Conservation (phyloP, 2,329 filamentous ascomycete species). For the Scedosporium dehoogii region DNA sequence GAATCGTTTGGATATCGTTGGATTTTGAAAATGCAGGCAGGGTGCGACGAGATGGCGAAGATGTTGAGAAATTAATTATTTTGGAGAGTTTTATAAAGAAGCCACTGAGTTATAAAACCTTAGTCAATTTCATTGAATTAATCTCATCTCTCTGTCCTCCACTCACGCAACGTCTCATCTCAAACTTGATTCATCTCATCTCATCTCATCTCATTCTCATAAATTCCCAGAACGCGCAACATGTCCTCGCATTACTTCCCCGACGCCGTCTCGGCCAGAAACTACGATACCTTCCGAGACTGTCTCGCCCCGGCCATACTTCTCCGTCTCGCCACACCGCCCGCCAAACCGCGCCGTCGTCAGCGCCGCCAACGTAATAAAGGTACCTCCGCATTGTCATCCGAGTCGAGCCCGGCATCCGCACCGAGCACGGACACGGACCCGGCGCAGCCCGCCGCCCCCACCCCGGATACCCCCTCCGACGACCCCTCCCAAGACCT, state of each 20-base stretch:
- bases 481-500: slow-evolving; percentile 46
- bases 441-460: slow-evolving; percentile 5
- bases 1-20: neutral
- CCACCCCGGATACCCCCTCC: slow-evolving; percentile 12
- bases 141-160: no score
- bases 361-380: slow-evolving; percentile 7
- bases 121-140: no score
- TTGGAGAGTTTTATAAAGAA: neutral
- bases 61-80: no score
- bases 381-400: neutral
- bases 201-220: no score
- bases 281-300: slow-evolving; percentile 57
- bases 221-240: neutral
- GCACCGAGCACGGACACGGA: slow-evolving; percentile 10
- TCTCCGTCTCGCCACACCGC: slow-evolving; percentile 39
- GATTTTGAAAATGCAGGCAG: neutral
- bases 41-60: no score
- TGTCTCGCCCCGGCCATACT: slow-evolving; percentile 62
- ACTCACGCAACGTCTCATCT: no score
- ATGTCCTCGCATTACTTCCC: neutral
- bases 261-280: slow-evolving; percentile 9
- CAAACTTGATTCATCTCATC: no score
- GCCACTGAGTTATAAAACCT: no score
- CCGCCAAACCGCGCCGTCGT: slow-evolving; percentile 36
- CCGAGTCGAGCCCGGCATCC: slow-evolving; percentile 10